These are phyloP conservation scores for Dysphania ambrosioides DNA, from an alignment of 148 eudicot genomes.

Conservation along the genomic window DNA sequence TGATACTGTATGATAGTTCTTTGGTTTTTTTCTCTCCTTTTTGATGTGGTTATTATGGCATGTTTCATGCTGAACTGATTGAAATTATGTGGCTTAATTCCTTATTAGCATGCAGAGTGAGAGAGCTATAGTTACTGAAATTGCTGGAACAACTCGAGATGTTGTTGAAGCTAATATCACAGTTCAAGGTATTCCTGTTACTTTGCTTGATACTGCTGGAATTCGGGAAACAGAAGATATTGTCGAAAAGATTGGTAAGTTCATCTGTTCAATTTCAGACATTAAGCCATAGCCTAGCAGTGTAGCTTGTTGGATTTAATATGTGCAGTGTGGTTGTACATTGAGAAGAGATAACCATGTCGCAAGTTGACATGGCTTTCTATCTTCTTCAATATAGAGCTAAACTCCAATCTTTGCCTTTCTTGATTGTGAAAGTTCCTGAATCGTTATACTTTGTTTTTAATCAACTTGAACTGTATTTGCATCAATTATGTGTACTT, in stretches of 20 bases:
- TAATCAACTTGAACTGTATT: not conserved
- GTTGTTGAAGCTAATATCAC: conserved; percentile 80
- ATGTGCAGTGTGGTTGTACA: not conserved
- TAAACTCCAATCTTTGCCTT: not conserved
- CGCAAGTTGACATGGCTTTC: not conserved
- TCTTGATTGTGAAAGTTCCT: not conserved
- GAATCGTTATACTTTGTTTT: not conserved
- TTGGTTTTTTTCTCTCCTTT: conserved; percentile 2
- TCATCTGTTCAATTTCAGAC: not conserved
- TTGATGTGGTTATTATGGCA: conserved; percentile 7
- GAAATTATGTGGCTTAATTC: conserved; percentile 38
- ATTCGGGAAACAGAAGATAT: conserved; percentile 83
- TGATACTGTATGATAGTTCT: not conserved
- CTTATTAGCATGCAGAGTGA: conserved; percentile 92
- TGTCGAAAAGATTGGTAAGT: conserved; percentile 90
- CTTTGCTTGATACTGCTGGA: conserved; percentile 98
- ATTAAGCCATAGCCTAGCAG: not conserved
- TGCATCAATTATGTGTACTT: not conserved
- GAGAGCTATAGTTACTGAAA: conserved; percentile 93
- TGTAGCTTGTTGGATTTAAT: not conserved
- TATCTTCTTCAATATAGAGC: not conserved
- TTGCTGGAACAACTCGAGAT: conserved; percentile 98
- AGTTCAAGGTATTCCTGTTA: conserved; percentile 79
- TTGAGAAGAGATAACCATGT: not conserved
- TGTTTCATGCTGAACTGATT: conserved; percentile 26